phyloP scores from a whole-genome alignment of 495 filamentous ascomycete genomes.

The Chaetomium fimeti region DNA sequence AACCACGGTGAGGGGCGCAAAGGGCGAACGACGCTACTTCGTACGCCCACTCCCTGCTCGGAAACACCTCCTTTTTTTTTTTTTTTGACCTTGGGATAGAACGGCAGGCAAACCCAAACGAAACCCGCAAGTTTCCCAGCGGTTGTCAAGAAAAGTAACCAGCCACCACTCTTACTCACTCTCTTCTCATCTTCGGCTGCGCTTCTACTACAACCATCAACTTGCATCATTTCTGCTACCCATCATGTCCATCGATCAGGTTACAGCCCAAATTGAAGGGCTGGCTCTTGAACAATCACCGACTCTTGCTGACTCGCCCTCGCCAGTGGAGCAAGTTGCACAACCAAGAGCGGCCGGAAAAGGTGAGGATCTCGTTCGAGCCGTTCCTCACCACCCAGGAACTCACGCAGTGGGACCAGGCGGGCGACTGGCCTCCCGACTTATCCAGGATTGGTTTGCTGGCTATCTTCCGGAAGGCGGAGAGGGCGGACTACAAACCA shows the following conservation, averaged over 20 bases:
- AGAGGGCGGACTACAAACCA: not conserved
- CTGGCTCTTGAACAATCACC: not conserved
- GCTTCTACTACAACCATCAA: not conserved
- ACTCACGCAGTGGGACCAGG: not conserved
- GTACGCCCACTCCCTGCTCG: not conserved
- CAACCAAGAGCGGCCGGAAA: not conserved
- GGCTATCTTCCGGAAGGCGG: conserved; percentile 16
- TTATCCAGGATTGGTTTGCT: conserved; percentile 30
- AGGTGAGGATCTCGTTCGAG: not conserved
- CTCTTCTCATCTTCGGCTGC: not conserved
- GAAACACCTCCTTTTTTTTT: too few relatives aligned
- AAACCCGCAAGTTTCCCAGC: not conserved
- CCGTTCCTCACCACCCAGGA: not conserved
- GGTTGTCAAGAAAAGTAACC: conserved; percentile 1
- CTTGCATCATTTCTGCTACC: not conserved
- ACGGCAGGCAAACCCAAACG: not conserved
- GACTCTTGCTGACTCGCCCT: conserved; percentile 7
- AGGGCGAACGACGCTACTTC: not conserved
- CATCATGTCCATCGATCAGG: conserved; percentile 11
- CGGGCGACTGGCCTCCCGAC: conserved; percentile 29
- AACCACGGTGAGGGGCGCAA: not conserved
- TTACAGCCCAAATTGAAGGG: not conserved
- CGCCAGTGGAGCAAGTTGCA: conserved; percentile 6
- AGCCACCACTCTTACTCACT: not conserved
- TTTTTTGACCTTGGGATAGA: too few relatives aligned